Evolutionary conservation across 2,329 filamentous ascomycete genomes (phyloP).

Genomic region (Alternaria sp.): DNA sequence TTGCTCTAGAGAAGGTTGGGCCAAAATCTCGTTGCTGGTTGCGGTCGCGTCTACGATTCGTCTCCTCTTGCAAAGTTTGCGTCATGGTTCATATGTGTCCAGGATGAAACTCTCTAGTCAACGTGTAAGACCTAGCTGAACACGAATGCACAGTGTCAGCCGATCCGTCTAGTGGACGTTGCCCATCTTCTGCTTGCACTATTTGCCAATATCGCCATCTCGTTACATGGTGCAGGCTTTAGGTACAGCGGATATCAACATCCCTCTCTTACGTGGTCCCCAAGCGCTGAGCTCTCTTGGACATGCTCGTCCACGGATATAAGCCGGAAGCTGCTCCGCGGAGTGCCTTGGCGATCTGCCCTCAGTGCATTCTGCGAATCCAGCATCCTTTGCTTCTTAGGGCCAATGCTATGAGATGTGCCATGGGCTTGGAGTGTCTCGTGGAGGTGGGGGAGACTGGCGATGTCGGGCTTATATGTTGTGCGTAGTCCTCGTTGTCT

Average conservation of each 20-base stretch:
- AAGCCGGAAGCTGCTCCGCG: slow-evolving; percentile 4
- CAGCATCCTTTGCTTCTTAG: background rate
- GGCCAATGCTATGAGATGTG: background rate
- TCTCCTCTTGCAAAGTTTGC: too few relatives aligned
- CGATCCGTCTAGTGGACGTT: too few relatives aligned
- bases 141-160: too few relatives aligned
- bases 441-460: background rate
- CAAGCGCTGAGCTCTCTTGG: background rate
- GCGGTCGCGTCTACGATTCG: too few relatives aligned
- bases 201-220: too few relatives aligned
- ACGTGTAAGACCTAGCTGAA: too few relatives aligned
- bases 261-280: background rate
- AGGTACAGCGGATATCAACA: background rate
- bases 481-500: background rate
- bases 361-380: background rate
- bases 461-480: background rate
- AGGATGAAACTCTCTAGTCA: too few relatives aligned
- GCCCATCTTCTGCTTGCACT: background rate
- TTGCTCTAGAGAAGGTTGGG: too few relatives aligned
- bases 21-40: too few relatives aligned
- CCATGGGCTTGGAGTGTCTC: background rate
- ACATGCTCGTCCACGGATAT: background rate
- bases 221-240: background rate
- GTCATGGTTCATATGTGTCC: too few relatives aligned
- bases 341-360: background rate